Percentiles rank a stretch among this genome's conserved stretches.
phyloP scores from a whole-genome alignment of 257 asterid species.

The Solanum infundibuliforme region DNA sequence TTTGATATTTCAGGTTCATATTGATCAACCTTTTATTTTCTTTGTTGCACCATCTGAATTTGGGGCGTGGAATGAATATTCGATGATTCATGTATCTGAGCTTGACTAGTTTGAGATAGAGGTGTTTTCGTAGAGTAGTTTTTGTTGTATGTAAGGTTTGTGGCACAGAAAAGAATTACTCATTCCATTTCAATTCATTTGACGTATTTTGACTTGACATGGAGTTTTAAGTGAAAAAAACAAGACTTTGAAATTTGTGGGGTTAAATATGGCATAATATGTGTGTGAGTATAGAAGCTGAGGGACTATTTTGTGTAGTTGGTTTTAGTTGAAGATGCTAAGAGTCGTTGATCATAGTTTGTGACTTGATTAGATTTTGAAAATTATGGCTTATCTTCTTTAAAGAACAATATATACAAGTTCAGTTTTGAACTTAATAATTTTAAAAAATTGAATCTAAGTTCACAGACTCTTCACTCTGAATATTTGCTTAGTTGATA shows the following conservation, averaged over 20 bases:
- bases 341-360: not conserved
- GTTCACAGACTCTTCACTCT: not conserved
- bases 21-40: not conserved
- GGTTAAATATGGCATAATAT: not conserved
- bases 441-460: not conserved
- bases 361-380: not conserved
- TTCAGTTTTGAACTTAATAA: not conserved
- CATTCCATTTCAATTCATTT: not conserved
- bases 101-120: not conserved
- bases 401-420: not conserved
- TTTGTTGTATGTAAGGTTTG: not conserved
- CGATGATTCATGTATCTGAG: not conserved
- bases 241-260: not conserved
- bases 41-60: not conserved
- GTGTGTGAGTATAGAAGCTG: not conserved
- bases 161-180: not conserved
- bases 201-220: not conserved
- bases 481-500: not conserved
- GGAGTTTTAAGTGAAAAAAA: not conserved
- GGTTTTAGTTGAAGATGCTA: not conserved
- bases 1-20: slow-evolving; percentile 42
- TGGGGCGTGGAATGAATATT: not conserved
- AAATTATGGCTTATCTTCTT: not conserved
- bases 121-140: not conserved
- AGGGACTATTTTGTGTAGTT: not conserved